Evolutionary conservation across 225 moss, liverwort and hornwort genomes (phyloP).

Genomic region (Rhytidiadelphus loreus): DNA sequence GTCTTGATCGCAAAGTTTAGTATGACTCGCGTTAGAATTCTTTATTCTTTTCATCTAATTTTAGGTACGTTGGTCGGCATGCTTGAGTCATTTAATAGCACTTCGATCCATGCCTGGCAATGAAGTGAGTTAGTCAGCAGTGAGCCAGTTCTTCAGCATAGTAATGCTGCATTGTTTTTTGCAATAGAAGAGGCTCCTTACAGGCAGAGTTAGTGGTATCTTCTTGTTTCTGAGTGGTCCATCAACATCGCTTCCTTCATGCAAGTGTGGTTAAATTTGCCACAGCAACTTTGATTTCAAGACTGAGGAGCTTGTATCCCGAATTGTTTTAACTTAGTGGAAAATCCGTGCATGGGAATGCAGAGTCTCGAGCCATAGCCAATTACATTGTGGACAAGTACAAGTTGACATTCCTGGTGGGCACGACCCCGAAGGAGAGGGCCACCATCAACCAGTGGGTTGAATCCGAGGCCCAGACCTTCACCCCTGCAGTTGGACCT

Average conservation of each 20-base stretch:
- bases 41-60: not conserved
- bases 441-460: not conserved
- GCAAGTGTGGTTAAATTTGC: not conserved
- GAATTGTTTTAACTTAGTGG: not conserved
- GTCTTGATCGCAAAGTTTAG: too few relatives aligned
- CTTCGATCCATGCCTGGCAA: not conserved
- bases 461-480: not conserved
- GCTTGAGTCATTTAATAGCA: too few relatives aligned
- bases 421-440: not conserved
- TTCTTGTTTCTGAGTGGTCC: rapidly evolving
- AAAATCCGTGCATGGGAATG: not conserved
- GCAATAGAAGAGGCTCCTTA: not conserved
- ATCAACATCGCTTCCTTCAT: not conserved
- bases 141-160: not conserved
- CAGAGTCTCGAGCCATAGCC: not conserved
- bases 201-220: not conserved
- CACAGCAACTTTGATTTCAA: not conserved
- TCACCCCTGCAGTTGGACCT: not conserved
- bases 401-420: not conserved
- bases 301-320: not conserved
- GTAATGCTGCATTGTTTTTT: not conserved
- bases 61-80: not conserved
- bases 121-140: not conserved
- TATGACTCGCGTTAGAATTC: not conserved
- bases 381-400: not conserved